Conservation (phyloP, 805 yeast species). For the Wickerhamiella kurtzmanii region DNA sequence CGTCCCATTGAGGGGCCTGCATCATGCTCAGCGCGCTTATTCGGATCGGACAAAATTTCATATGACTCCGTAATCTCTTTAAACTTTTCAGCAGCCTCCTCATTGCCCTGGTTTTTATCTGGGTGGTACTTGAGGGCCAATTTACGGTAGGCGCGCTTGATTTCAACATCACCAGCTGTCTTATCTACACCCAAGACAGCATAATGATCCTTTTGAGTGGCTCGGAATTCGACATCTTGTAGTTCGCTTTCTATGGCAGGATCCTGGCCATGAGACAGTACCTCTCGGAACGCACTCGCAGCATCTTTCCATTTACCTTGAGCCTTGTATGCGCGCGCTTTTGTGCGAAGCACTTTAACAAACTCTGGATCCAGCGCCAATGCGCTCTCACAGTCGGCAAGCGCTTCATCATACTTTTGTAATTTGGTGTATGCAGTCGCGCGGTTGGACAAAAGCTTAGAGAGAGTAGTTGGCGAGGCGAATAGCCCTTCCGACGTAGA, state of each 20-base stretch:
- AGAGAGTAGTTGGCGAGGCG: not conserved
- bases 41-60: conserved; percentile 70
- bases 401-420: conserved; percentile 67
- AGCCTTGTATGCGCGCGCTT: conserved; percentile 29
- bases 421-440: conserved; percentile 75
- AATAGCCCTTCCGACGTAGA: conserved; percentile 5
- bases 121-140: conserved; percentile 67
- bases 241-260: conserved; percentile 26
- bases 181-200: conserved; percentile 42
- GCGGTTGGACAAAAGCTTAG: conserved; percentile 58
- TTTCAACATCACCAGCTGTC: conserved; percentile 38
- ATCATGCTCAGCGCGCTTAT: conserved; percentile 82
- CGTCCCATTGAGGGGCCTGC: conserved; percentile 47
- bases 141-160: conserved; percentile 64
- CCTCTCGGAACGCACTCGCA: conserved; percentile 26
- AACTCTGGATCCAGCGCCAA: conserved; percentile 54
- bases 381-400: conserved; percentile 60
- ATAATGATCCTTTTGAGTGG: conserved; percentile 40
- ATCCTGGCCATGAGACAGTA: conserved; percentile 29
- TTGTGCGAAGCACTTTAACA: conserved; percentile 41
- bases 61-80: conserved; percentile 81
- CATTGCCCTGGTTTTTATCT: conserved; percentile 51
- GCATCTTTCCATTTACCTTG: conserved; percentile 31
- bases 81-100: conserved; percentile 86
- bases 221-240: conserved; percentile 29